Conservation (phyloP, 116 monocot species). For the Zostera marina region DNA sequence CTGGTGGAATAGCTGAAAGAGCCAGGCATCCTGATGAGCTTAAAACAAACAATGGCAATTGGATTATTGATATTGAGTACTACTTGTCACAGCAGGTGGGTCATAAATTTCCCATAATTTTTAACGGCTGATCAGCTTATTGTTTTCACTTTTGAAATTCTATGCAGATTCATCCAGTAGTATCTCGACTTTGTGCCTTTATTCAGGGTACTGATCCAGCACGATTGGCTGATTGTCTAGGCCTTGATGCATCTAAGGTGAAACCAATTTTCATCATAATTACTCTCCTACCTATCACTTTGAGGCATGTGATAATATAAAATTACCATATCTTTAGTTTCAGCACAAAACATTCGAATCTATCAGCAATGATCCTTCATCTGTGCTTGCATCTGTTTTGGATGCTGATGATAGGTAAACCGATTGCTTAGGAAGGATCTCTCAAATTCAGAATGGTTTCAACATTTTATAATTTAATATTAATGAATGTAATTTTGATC, state of each 20-base stretch:
- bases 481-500: not conserved
- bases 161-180: conserved; percentile 87
- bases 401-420: conserved; percentile 78
- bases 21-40: conserved; percentile 96
- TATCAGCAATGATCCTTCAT: conserved; percentile 33
- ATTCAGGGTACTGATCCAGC: conserved; percentile 95
- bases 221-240: conserved; percentile 84
- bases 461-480: not conserved
- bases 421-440: not conserved
- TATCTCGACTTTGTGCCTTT: conserved; percentile 83
- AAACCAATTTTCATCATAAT: not conserved
- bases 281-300: not conserved
- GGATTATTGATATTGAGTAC: conserved; percentile 89
- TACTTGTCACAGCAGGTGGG: conserved; percentile 92
- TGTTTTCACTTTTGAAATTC: conserved; percentile 1
- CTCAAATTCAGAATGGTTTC: not conserved
- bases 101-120: not conserved
- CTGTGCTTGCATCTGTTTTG: conserved; percentile 26
- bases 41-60: conserved; percentile 49
- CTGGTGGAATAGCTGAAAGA: conserved; percentile 66
- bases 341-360: conserved; percentile 41
- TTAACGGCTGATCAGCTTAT: not conserved
- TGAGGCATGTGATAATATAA: not conserved
- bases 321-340: conserved; percentile 25
- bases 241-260: conserved; percentile 91